Conservation (phyloP, 208 protist species). For the Wallacemonas sp. region DNA sequence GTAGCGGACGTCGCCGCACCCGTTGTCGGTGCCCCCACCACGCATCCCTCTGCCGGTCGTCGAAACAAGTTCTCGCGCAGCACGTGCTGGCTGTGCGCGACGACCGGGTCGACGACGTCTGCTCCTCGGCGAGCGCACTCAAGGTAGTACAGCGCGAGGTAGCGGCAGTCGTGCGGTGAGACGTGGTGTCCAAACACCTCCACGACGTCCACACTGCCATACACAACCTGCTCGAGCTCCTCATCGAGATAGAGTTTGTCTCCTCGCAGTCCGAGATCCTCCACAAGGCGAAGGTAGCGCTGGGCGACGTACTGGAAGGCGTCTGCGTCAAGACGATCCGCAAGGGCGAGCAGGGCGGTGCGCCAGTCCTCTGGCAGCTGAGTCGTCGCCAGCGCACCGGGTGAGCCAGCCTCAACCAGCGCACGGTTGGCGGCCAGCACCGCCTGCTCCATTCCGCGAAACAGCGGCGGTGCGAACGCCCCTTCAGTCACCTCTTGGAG, state of each 20-base stretch:
- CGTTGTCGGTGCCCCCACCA: neutral
- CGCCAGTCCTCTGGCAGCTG: constrained; percentile 39
- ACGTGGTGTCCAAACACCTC: constrained; percentile 14
- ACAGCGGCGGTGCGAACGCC: neutral
- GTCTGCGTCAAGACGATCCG: constrained; percentile 50
- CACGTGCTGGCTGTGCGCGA: constrained; percentile 12
- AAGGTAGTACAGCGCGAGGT: constrained; percentile 18
- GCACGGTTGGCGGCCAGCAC: neutral
- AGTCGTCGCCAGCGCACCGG: neutral
- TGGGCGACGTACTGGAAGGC: constrained; percentile 15
- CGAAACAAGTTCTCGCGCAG: constrained; percentile 34
- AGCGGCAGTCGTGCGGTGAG: constrained; percentile 10
- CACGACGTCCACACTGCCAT: constrained; percentile 1
- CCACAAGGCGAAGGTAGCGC: constrained; percentile 11
- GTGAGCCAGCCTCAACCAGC: constrained; percentile 5
- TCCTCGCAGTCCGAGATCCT: constrained; percentile 15
- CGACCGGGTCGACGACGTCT: constrained; percentile 9
- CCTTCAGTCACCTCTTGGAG: neutral
- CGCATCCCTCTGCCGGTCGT: neutral
- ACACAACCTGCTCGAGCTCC: constrained; percentile 1
- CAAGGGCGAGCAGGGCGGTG: constrained; percentile 36
- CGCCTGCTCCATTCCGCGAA: neutral
- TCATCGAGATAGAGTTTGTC: constrained; percentile 20
- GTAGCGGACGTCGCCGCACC: neutral
- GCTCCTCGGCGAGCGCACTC: constrained; percentile 15